phyloP scores from a whole-genome alignment of 1,139 yeast genomes.

The Magnusiomyces suaveolens region DNA sequence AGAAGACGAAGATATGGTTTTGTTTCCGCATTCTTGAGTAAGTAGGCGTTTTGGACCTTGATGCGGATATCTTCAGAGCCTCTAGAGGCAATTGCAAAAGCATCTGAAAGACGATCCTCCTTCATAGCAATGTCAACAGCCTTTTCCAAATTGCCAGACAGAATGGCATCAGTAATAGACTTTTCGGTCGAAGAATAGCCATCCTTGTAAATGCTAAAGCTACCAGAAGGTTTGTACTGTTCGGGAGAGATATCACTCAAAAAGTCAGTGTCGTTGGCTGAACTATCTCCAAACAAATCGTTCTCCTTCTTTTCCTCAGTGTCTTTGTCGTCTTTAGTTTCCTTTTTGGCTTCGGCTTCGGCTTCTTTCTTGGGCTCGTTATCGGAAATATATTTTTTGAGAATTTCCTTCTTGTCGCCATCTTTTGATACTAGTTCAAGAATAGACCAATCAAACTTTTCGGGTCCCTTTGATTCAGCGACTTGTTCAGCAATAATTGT shows the following conservation, averaged over 20 bases:
- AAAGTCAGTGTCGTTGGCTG: constrained; percentile 30
- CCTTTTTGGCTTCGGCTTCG: background rate
- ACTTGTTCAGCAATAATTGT: constrained; percentile 47
- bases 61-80: constrained; percentile 49
- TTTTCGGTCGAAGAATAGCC: constrained; percentile 36
- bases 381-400: constrained; percentile 22
- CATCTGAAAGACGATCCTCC: constrained; percentile 60
- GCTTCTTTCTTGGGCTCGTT: constrained; percentile 11
- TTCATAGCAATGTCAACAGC: constrained; percentile 65
- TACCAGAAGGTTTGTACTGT: constrained; percentile 35
- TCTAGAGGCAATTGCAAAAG: constrained; percentile 69
- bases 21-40: constrained; percentile 46
- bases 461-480: constrained; percentile 36
- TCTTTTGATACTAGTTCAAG: constrained; percentile 43
- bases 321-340: constrained; percentile 16
- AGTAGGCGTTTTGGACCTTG: constrained; percentile 63
- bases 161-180: constrained; percentile 46
- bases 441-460: constrained; percentile 68
- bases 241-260: constrained; percentile 21
- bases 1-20: constrained; percentile 62
- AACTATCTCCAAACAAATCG: constrained; percentile 17
- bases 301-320: constrained; percentile 19
- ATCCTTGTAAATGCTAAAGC: constrained; percentile 36
- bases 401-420: constrained; percentile 37
- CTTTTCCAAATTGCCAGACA: constrained; percentile 52